Evolutionary conservation across 2,329 filamentous ascomycete genomes (phyloP).

Genomic region (Stachybotrys chlorohalonatus): DNA sequence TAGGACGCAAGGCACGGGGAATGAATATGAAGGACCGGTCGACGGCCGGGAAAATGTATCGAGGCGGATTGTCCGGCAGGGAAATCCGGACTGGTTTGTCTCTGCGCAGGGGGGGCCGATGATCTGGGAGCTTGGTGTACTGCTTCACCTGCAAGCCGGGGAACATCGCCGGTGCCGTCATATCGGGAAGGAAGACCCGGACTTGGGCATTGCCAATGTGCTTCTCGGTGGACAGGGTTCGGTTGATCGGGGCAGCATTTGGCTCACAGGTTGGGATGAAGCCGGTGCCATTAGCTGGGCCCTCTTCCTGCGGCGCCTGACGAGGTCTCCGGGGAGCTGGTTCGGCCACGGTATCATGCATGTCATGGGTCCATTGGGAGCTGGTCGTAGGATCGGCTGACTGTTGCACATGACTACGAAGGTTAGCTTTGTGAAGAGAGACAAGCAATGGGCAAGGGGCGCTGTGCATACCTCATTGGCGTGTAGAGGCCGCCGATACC

Average conservation of each 20-base stretch:
- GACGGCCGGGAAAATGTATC: conserved; percentile 83
- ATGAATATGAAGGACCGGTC: conserved; percentile 98
- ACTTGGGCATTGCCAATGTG: conserved; percentile 79
- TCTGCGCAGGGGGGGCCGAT: conserved; percentile 83
- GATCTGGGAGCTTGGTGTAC: conserved; percentile 89
- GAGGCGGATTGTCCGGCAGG: conserved; percentile 66
- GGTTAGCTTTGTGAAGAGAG: conserved; percentile 13
- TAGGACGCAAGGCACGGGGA: conserved; percentile 83
- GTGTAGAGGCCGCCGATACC: conserved; percentile 48
- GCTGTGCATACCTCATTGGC: conserved; percentile 52
- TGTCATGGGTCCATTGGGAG: conserved; percentile 85
- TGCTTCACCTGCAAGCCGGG: conserved; percentile 74
- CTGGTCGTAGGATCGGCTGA: conserved; percentile 55
- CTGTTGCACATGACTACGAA: conserved; percentile 29
- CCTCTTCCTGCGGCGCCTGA: conserved; percentile 35
- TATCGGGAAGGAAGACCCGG: conserved; percentile 68
- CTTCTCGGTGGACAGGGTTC: conserved; percentile 74
- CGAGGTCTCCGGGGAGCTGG: conserved; percentile 32
- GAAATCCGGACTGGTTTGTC: conserved; percentile 96
- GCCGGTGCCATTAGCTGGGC: conserved; percentile 44
- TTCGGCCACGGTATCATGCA: conserved; percentile 65
- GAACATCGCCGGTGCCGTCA: conserved; percentile 63
- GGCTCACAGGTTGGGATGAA: conserved; percentile 48
- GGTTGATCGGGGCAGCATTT: conserved; percentile 58
- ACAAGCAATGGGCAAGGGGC: conserved; percentile 2